Conservation (phyloP, 768 basidiomycete species). For the Boletus fagicola region DNA sequence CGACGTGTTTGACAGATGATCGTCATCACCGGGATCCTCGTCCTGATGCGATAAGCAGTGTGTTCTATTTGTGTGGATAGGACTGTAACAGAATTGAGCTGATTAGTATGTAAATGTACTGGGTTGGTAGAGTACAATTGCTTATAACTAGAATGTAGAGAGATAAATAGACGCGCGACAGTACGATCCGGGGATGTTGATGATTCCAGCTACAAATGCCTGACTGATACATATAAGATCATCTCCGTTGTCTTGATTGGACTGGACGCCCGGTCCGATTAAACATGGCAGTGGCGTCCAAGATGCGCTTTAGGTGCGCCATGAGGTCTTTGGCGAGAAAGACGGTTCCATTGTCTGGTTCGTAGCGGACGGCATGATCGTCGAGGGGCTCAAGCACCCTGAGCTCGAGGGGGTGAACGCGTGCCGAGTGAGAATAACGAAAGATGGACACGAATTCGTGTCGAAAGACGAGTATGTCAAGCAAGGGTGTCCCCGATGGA, state of each 20-base stretch:
- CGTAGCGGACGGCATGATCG: conserved; percentile 48
- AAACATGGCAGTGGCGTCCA: conserved; percentile 26
- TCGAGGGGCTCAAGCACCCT: conserved; percentile 52
- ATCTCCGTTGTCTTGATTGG: conserved; percentile 10
- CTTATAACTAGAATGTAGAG: background rate
- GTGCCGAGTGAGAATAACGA: conserved; percentile 50
- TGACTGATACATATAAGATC: background rate
- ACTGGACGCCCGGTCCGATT: conserved; percentile 7
- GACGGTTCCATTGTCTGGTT: conserved; percentile 57
- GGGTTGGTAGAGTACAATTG: conserved; percentile 23
- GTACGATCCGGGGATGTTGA: background rate
- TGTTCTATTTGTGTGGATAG: background rate
- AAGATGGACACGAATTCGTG: conserved; percentile 68
- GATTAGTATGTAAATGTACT: background rate
- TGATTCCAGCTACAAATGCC: background rate
- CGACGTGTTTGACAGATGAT: background rate
- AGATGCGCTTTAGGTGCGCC: conserved; percentile 26
- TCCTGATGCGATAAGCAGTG: background rate
- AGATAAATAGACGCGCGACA: conserved; percentile 7
- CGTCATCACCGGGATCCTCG: background rate
- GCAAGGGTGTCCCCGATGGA: conserved; percentile 9
- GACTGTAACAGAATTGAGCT: background rate
- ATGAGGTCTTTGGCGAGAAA: conserved; percentile 52
- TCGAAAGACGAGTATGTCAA: conserved; percentile 30
- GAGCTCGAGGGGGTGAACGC: conserved; percentile 38